Conservation (phyloP, 257 asterid species). For the Rehmannia glutinosa region DNA sequence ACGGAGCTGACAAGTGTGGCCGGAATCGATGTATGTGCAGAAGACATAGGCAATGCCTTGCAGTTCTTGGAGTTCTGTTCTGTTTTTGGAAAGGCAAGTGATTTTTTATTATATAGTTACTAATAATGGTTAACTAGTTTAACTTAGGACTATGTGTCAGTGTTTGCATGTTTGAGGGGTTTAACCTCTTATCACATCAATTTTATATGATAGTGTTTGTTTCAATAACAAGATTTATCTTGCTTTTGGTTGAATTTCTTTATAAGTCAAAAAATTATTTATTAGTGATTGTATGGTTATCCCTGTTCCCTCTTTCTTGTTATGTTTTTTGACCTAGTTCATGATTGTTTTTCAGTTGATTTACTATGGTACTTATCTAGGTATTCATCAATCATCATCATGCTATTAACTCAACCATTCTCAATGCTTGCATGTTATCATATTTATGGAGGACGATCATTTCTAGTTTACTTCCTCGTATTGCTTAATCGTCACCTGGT, state of each 20-base stretch:
- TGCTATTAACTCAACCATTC: not conserved
- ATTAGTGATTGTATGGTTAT: not conserved
- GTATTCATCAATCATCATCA: not conserved
- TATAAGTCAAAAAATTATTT: not conserved
- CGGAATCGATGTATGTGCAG: conserved; percentile 45
- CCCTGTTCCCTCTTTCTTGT: not conserved
- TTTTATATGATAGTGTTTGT: not conserved
- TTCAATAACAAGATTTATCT: not conserved
- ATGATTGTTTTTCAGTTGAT: not conserved
- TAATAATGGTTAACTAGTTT: conserved; percentile 5
- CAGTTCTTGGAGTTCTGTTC: conserved; percentile 73
- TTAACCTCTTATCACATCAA: not conserved
- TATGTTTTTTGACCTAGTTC: not conserved
- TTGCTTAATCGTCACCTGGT: not conserved
- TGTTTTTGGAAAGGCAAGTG: conserved; percentile 56
- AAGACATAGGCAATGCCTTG: conserved; percentile 66
- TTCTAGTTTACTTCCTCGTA: conserved; percentile 6
- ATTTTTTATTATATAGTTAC: not conserved
- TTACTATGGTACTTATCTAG: not conserved
- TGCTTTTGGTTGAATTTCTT: not conserved
- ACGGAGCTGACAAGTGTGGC: conserved; percentile 46
- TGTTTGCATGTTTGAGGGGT: not conserved
- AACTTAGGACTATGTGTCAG: not conserved
- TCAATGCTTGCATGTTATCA: not conserved
- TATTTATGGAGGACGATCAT: not conserved